These are phyloP conservation scores for Kodamaea hsintzibuensis DNA, from an alignment of 805 yeast genomes.

Conservation along the genomic window DNA sequence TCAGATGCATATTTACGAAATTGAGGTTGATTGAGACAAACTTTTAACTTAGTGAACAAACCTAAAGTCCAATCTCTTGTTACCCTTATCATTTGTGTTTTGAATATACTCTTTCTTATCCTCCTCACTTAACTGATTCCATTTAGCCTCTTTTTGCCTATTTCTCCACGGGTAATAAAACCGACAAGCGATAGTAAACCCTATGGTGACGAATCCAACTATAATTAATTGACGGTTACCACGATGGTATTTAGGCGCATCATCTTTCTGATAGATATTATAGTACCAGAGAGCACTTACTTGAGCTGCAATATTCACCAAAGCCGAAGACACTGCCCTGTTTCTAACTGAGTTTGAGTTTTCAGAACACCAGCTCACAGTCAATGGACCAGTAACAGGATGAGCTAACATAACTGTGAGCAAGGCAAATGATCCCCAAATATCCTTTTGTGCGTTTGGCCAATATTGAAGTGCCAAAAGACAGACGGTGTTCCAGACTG, in stretches of 20 bases:
- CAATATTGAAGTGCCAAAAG: conserved; percentile 36
- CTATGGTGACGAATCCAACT: conserved; percentile 35
- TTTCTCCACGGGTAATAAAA: conserved; percentile 46
- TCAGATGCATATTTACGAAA: no score
- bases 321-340: conserved; percentile 64
- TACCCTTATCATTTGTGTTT: conserved; percentile 54
- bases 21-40: background rate
- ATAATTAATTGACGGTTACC: conserved; percentile 53
- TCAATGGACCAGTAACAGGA: conserved; percentile 54
- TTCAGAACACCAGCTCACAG: conserved; percentile 61
- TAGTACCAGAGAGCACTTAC: conserved; percentile 53
- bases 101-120: conserved; percentile 50
- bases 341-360: conserved; percentile 62
- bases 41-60: conserved; percentile 26
- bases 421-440: conserved; percentile 47
- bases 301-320: conserved; percentile 67
- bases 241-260: conserved; percentile 57
- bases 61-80: conserved; percentile 54
- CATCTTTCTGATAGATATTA: conserved; percentile 57
- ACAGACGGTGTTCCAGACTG: conserved; percentile 21
- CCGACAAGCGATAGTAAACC: conserved; percentile 31
- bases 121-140: conserved; percentile 53
- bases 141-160: conserved; percentile 43
- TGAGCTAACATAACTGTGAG: conserved; percentile 40
- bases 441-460: conserved; percentile 38